Percentiles rank a stretch among this genome's conserved stretches.
These are phyloP conservation scores for Hypoxylon sp. DNA, from an alignment of 2,329 filamentous ascomycete genomes.

Conservation along the genomic window DNA sequence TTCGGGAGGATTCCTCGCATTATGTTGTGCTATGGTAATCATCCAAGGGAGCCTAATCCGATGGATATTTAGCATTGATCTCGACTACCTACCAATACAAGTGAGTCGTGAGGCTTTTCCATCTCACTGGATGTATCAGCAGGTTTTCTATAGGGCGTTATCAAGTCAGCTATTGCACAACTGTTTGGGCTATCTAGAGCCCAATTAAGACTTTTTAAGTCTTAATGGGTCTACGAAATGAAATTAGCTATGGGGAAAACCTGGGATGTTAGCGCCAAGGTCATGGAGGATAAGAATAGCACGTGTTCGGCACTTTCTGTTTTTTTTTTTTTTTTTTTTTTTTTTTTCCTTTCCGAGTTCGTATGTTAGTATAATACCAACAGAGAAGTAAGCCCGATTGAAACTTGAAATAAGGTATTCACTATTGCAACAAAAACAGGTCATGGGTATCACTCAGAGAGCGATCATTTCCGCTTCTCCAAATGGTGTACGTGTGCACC, in stretches of 20 bases:
- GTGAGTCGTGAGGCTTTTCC: neutral
- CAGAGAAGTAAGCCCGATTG: slow-evolving; percentile 14
- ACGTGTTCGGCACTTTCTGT: slow-evolving; percentile 3
- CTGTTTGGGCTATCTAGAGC: slow-evolving; percentile 25
- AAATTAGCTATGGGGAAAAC: slow-evolving; percentile 34
- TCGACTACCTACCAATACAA: neutral
- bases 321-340: no score
- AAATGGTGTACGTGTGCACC: slow-evolving; percentile 50
- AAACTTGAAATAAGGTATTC: slow-evolving; percentile 23
- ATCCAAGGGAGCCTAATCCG: neutral
- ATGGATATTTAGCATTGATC: neutral
- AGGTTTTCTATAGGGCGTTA: neutral
- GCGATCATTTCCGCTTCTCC: slow-evolving; percentile 46
- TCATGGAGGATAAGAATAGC: slow-evolving; percentile 5
- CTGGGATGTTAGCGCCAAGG: slow-evolving; percentile 23
- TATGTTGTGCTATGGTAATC: slow-evolving; percentile 5
- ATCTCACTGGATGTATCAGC: neutral
- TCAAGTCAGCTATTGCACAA: slow-evolving; percentile 23
- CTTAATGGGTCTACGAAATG: slow-evolving; percentile 29
- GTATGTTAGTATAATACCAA: slow-evolving; percentile 13
- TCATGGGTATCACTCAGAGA: slow-evolving; percentile 35
- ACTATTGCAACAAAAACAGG: slow-evolving; percentile 22
- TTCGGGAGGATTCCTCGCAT: slow-evolving; percentile 1
- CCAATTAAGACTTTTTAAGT: slow-evolving; percentile 29
- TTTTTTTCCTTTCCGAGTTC: no score